Evolutionary conservation across 2,329 filamentous ascomycete species (phyloP), one percentile per base, ranked within the genome.

Genomic region (Aspergillus sp.): DNA sequence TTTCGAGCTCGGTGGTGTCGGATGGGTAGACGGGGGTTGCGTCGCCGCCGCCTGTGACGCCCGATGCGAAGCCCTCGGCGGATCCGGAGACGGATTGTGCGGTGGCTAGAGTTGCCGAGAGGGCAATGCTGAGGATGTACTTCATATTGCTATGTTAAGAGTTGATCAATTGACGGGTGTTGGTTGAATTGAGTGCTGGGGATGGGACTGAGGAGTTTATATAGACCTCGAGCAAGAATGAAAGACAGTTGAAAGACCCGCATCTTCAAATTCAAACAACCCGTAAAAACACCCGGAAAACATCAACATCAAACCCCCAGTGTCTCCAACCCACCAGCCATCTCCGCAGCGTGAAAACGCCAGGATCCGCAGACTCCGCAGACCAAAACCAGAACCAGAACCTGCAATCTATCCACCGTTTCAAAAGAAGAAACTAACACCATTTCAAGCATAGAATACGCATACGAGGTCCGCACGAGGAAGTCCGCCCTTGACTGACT

Each of bases 31-130:
- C 81, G 33, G 81, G 69, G 3, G 74, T 70, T n/a, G 81, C 83
- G 57, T 64, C 76, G 52, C 83, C 84, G 61, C 85, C 85, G 40
- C 85, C 85, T 6, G 84, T 87, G 19, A 83, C 81, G 47, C 82
- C 82, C 52, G 70, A 67, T 7, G 77, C 79, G 58, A 81, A 81
- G 31, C 79, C 79, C 56, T 76, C 70, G 6, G 77, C 69, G 31
- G 71, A 60, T 6, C 67, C 66, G 4, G 59, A 60, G 35, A 69
- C 64, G 4, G 44, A 40, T 9, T 51, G 49, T 4, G 49, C 49
- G 15, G 37, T 41, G 14, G 49, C 21, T 7, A 23, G 21, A 14
- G 49, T n/a, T 11, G 23, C 35, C 6, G 49, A 8, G 6, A 39
- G 21, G 19, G 41, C 19, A 6, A 19, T 9, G 7, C 8, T 14